These are phyloP conservation scores for Pyrus pyrifolia DNA, from an alignment of 306 rosid genomes.

Conservation along the genomic window DNA sequence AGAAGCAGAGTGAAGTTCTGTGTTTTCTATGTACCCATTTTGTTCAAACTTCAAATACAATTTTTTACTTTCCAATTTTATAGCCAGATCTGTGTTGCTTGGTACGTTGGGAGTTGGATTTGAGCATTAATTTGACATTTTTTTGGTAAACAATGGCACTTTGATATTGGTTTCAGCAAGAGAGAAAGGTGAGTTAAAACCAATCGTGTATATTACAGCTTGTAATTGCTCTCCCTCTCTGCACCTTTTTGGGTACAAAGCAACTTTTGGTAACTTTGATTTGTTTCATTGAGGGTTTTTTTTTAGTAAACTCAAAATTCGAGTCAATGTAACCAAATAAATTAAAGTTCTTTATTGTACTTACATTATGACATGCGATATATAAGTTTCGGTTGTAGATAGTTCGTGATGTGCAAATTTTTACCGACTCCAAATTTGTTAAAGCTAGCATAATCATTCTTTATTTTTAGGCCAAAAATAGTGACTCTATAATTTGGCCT, in stretches of 20 bases:
- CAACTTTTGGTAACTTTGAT: not conserved
- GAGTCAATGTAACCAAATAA: too few relatives aligned
- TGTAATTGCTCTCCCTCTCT: too few relatives aligned
- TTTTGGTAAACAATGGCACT: not conserved
- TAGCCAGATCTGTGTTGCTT: not conserved
- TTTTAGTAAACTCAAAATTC: too few relatives aligned
- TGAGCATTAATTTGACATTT: not conserved
- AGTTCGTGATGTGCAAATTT: too few relatives aligned
- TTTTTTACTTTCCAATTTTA: not conserved
- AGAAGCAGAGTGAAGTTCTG: not conserved
- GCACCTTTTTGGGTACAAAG: not conserved
- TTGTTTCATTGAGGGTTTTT: not conserved
- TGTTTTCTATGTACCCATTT: not conserved
- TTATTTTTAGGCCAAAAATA: too few relatives aligned
- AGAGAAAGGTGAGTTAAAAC: not conserved
- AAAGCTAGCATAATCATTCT: too few relatives aligned
- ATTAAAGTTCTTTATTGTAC: too few relatives aligned
- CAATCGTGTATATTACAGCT: not conserved
- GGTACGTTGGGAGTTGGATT: not conserved
- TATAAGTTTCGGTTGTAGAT: accelerated
- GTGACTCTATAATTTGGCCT: too few relatives aligned
- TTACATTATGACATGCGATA: too few relatives aligned
- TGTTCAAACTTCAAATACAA: not conserved
- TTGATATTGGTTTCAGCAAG: not conserved
- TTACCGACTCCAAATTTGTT: too few relatives aligned